Base-by-base conservation (phyloP, 1,284 basidiomycete genomes). In the Sutorius eximius region DNA sequence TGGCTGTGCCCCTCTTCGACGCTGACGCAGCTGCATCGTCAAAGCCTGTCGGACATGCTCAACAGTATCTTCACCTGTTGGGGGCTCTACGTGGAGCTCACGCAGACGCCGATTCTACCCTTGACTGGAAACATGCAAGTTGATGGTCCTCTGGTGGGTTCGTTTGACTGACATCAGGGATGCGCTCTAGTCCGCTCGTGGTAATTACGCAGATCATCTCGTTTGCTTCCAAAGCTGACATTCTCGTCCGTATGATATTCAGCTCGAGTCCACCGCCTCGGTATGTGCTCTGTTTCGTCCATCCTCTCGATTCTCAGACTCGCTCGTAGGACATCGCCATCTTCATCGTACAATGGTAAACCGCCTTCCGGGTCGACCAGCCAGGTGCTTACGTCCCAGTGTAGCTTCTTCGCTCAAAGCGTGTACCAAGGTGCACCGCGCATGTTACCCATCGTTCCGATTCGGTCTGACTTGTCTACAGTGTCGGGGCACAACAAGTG, bases 311-410 rank as follows among this genome's bases (percentile, higher is more conserved):
- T 3, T 24, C 33, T 51, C 8, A 24, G 32, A 52, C 11, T 3
- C 4, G 2, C 30, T 20, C 27, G 6, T 24, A 62, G 62, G 45
- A 49, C 13, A 3, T 57, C 8, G 33, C 37, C 24, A 53, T 62
- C 20, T 55, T 64, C 15, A 41, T 55, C 50, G 62, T 62, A 11
- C 61, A 62, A 40, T 62, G 60, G 61, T 64, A 32, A 22, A 27
- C 0, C 15, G 10, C 29, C n/a, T 53, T 20, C 22, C 20, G 10
- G 3, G 8, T 49, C 1, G 1, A 9, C 12, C 7, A 15, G 13
- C 5, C 3, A 29, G n/a, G 36, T 3, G 8, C 33, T 64, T 16
- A 62, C 16, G 27, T 43, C 43, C 8, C 22, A 10, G 1, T 27
- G 9, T 48, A 64, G 62, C 44, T 62, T 63, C 41, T 53, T 64